Base-by-base conservation (phyloP, 1,284 basidiomycete genomes). In the Takashimella koratensis region DNA sequence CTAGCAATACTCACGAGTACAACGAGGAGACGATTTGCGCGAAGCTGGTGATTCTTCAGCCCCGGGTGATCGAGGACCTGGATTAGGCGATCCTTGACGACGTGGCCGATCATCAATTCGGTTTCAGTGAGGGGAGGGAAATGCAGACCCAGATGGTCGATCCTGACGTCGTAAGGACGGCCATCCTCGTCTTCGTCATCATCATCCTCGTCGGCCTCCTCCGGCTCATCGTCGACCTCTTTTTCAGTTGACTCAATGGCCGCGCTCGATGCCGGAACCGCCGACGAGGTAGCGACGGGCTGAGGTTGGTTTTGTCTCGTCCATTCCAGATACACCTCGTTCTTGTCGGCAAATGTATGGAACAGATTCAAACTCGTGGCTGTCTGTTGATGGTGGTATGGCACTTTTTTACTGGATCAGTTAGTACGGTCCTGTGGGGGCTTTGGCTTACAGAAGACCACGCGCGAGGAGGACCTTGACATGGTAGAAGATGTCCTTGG, bases 401-500 rank as follows among this genome's bases (percentile, higher is more conserved):
- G 30, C 10, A 36, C 16, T 36, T 36, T 36, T 8, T 36, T 8
- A 16, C 30, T 36, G 30, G 30, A 36, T 36, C 30, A 16, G 30
- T 36, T 16, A 36, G 56, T 59, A 4, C 8, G 16, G 16, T 36
- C 10, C 16, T 36, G 16, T 8, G 8, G 30, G 30, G 30, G 30
- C 16, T 36, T 8, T 8, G 16, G 30, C 30, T 36, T 36, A 36
- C 30, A 8, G 66, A 23, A 75, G 58, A 5, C 67, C 67, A 6
- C 67, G 51, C 16, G 59, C 58, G 2, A 61, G 48, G 20, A 75
- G 52, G 0, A 68, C 63, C 49, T 71, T 70, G 56, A 72, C 63
- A 49, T 63, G 70, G 56, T 71, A 65, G 51, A 65, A 66, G 50
- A 68, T 66, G 56, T 66, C 67, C 26, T 70, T 70, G 62, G 70